Evolutionary conservation across 208 protist species (phyloP).

Genomic region (Leptomonas seymouri): DNA sequence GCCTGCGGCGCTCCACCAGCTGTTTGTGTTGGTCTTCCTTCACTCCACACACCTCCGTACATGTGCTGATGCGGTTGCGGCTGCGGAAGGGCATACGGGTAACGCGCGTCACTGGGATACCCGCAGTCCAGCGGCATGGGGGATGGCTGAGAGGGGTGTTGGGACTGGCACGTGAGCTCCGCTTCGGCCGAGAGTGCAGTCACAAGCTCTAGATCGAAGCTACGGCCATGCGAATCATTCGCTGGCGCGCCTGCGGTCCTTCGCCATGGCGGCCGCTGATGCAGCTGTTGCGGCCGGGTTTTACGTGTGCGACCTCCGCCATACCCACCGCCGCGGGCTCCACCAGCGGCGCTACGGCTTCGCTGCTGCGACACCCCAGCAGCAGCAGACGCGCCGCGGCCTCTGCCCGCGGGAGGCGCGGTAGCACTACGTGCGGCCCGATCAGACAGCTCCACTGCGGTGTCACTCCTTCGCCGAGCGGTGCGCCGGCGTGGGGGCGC

Average conservation of each 20-base stretch:
- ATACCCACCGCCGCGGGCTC: no score
- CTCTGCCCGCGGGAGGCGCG: neutral
- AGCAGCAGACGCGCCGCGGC: neutral
- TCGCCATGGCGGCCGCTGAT: neutral
- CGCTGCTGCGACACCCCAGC: neutral
- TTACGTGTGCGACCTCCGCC: no score
- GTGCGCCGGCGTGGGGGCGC: no score
- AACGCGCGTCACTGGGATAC: no score
- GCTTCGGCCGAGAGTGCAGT: constrained; percentile 13
- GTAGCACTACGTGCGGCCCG: neutral
- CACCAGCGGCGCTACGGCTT: neutral
- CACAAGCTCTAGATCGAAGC: constrained; percentile 27
- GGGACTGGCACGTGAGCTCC: neutral
- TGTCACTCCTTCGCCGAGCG: no score
- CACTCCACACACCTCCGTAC: neutral
- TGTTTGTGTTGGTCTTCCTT: neutral
- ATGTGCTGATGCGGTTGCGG: neutral
- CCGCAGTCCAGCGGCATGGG: neutral
- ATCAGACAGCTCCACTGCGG: no score
- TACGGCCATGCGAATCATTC: neutral
- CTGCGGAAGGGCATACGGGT: no score
- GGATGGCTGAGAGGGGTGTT: neutral
- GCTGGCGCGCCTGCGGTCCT: neutral
- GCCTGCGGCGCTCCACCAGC: neutral
- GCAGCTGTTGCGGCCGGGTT: neutral